Evolutionary conservation across 1,284 basidiomycete genomes (phyloP).

Genomic region (Trametes pubescens): DNA sequence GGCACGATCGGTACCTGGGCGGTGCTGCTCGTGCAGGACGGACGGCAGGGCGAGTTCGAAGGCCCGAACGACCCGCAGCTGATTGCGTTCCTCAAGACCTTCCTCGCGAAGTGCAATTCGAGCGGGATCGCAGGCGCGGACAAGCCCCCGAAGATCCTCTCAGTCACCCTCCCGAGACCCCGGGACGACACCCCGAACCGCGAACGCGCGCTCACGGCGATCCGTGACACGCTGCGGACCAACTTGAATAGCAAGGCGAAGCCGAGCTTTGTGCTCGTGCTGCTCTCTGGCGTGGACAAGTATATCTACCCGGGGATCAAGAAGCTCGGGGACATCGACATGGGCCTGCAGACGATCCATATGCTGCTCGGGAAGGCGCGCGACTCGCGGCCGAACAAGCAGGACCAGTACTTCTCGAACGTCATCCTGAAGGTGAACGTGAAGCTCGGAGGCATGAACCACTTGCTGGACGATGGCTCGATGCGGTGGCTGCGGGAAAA

Average conservation of each 20-base stretch:
- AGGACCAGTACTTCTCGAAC: constrained; percentile 82
- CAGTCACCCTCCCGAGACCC: constrained; percentile 39
- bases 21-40: constrained; percentile 64
- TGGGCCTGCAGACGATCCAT: constrained; percentile 74
- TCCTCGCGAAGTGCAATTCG: constrained; percentile 56
- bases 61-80: constrained; percentile 54
- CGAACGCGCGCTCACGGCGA: constrained; percentile 48
- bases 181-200: constrained; percentile 52
- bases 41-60: constrained; percentile 45
- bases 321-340: constrained; percentile 70
- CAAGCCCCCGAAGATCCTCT: constrained; percentile 49
- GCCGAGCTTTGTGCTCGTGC: constrained; percentile 68
- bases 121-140: constrained; percentile 61
- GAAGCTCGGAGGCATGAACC: constrained; percentile 83
- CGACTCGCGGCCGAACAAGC: constrained; percentile 52
- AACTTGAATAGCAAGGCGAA: constrained; percentile 43
- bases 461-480: constrained; percentile 61
- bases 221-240: constrained; percentile 49
- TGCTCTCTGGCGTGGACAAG: constrained; percentile 70
- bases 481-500: constrained; percentile 70
- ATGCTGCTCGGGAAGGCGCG: constrained; percentile 71
- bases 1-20: constrained; percentile 61
- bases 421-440: constrained; percentile 72
- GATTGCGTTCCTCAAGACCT: constrained; percentile 53
- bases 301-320: constrained; percentile 80